A percentile compares a stretch with the other conserved stretches of the same genome.
Evolutionary conservation across 352 stramenopile genomes (phyloP).

Genomic region (Phytophthora quininea): DNA sequence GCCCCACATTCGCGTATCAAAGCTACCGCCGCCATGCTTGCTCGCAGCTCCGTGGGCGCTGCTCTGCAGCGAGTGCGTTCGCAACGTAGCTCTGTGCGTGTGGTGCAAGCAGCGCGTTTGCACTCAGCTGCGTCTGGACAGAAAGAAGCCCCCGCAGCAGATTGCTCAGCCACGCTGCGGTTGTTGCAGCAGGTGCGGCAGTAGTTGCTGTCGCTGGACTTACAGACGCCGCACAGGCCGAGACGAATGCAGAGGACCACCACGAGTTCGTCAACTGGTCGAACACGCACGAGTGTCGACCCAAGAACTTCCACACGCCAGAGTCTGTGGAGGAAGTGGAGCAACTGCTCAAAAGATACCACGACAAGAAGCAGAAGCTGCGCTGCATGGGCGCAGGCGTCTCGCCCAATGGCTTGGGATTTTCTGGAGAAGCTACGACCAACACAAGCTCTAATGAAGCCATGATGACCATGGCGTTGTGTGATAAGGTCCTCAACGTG

Average conservation of each 20-base stretch:
- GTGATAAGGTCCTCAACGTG: conserved; percentile 93
- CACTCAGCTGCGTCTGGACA: conserved; percentile 14
- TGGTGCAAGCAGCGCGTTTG: conserved; percentile 12
- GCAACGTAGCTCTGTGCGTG: background rate
- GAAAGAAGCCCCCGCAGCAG: conserved; percentile 4
- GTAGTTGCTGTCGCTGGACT: conserved; percentile 19
- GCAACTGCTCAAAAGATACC: conserved; percentile 60
- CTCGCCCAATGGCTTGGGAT: conserved; percentile 96
- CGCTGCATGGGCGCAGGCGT: conserved; percentile 96
- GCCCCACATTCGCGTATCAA: background rate
- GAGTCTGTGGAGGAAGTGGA: conserved; percentile 78
- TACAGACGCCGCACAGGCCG: conserved; percentile 10
- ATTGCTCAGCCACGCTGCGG: conserved; percentile 11
- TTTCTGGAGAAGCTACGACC: conserved; percentile 55
- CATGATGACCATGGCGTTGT: conserved; percentile 93
- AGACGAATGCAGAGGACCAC: conserved; percentile 45
- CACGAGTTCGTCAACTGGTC: conserved; percentile 87
- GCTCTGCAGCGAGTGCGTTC: background rate
- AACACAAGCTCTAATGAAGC: conserved; percentile 50
- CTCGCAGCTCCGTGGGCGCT: conserved; percentile 3
- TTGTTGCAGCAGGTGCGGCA: conserved; percentile 25
- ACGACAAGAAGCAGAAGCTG: conserved; percentile 77
- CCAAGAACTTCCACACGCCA: conserved; percentile 67
- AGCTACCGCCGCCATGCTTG: conserved; percentile 9
- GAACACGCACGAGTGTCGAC: conserved; percentile 75